Evolutionary conservation across 345 rosid genomes (phyloP).

Genomic region (Psidium friedrichsthalianum): DNA sequence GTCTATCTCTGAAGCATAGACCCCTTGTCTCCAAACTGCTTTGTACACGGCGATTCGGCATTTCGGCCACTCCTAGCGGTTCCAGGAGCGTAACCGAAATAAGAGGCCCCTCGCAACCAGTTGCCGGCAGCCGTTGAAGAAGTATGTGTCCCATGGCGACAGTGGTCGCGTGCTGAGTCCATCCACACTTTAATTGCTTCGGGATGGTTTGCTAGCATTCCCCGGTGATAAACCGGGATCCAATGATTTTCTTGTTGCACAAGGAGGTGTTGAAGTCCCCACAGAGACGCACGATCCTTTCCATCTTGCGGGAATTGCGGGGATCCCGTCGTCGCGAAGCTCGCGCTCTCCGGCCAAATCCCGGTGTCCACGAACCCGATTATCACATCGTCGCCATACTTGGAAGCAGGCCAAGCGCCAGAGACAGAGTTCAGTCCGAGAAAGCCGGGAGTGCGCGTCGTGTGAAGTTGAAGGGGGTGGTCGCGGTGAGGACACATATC

Average conservation of each 20-base stretch:
- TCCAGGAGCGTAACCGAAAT: conserved; percentile 31
- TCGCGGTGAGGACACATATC: conserved; percentile 24
- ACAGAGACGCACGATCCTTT: conserved; percentile 19
- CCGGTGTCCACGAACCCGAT: conserved; percentile 39
- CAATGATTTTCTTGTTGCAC: conserved; percentile 37
- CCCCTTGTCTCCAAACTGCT: conserved; percentile 19
- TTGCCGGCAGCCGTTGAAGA: conserved; percentile 40
- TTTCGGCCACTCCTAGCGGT: conserved; percentile 28
- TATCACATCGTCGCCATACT: conserved; percentile 20
- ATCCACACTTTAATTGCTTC: conserved; percentile 1
- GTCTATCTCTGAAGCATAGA: conserved; percentile 26
- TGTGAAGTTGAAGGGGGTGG: conserved; percentile 18
- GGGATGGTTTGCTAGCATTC: conserved; percentile 22
- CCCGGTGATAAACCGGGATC: conserved; percentile 27
- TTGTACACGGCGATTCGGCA: conserved; percentile 30
- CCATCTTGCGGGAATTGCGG: conserved; percentile 24
- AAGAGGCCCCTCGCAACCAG: conserved; percentile 19
- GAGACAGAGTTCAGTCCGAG: conserved; percentile 19
- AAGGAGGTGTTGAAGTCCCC: conserved; percentile 13
- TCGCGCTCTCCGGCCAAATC: conserved; percentile 39
- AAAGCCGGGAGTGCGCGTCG: conserved; percentile 26
- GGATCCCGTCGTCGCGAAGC: conserved; percentile 30
- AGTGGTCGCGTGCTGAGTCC: conserved; percentile 20
- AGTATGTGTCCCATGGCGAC: conserved; percentile 37
- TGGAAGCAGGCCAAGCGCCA: conserved; percentile 16